phyloP scores from a whole-genome alignment of 1,284 basidiomycete genomes.

The Ceratobasidium sp. region DNA sequence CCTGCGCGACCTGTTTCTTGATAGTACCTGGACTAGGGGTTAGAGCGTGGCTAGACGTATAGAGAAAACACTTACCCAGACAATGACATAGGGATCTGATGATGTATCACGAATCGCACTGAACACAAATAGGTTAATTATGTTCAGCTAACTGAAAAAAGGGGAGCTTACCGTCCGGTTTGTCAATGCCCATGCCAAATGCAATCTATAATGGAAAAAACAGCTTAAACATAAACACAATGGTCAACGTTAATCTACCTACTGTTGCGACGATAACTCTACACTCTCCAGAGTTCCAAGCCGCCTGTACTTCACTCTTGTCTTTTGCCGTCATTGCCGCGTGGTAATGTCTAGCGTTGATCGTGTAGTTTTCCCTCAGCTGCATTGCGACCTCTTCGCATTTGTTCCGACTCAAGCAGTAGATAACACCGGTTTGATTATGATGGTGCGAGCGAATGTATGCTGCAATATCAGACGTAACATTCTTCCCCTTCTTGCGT shows the following conservation, averaged over 20 bases:
- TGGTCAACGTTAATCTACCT: constrained; percentile 45
- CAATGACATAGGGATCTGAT: constrained; percentile 72
- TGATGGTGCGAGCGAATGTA: constrained; percentile 74
- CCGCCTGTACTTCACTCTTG: constrained; percentile 70
- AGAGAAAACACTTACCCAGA: constrained; percentile 62
- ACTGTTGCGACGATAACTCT: constrained; percentile 91
- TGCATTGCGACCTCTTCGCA: constrained; percentile 84
- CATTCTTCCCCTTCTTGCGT: constrained; percentile 65
- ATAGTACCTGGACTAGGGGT: constrained; percentile 64
- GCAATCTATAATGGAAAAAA: constrained; percentile 65
- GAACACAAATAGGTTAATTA: constrained; percentile 33
- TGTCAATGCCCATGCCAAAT: constrained; percentile 99
- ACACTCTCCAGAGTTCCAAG: constrained; percentile 80
- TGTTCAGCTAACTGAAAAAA: constrained; percentile 30
- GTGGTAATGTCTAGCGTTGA: constrained; percentile 87
- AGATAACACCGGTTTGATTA: constrained; percentile 85
- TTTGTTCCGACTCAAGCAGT: constrained; percentile 75
- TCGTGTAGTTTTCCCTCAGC: constrained; percentile 64
- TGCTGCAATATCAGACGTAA: constrained; percentile 72
- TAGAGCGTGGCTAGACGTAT: neutral
- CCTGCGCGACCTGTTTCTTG: constrained; percentile 90
- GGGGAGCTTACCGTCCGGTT: constrained; percentile 68
- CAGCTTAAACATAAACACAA: constrained; percentile 21
- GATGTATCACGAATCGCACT: constrained; percentile 85
- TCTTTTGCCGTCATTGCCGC: constrained; percentile 78